These are phyloP conservation scores for Fusarium oligoseptatum DNA, from an alignment of 2,329 filamentous ascomycete species.

Conservation along the genomic window DNA sequence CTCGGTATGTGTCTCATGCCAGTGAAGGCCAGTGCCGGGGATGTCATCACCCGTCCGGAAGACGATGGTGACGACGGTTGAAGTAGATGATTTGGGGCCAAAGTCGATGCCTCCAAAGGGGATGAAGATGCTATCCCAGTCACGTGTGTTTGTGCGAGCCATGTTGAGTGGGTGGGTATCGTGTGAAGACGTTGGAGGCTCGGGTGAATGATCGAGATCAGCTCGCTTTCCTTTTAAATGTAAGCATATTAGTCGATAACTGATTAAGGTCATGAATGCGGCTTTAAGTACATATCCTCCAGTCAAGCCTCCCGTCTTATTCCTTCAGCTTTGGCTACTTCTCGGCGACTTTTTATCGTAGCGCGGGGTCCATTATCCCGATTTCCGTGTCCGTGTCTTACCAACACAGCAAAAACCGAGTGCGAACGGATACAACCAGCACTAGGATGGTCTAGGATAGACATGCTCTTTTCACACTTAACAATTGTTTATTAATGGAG, in stretches of 20 bases:
- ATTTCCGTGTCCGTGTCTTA: constrained; percentile 1
- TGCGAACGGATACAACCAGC: background rate
- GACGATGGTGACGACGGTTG: constrained; percentile 16
- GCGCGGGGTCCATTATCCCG: constrained; percentile 4
- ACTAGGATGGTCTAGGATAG: too few relatives aligned
- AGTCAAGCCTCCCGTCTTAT: background rate
- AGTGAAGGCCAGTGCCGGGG: constrained; percentile 32
- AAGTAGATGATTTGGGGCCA: background rate
- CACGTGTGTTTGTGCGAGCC: constrained; percentile 20
- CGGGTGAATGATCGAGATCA: background rate
- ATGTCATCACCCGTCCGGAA: constrained; percentile 20
- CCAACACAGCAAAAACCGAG: background rate
- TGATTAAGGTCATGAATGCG: background rate
- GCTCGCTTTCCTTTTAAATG: background rate
- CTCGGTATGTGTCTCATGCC: constrained; percentile 36
- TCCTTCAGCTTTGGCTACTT: background rate
- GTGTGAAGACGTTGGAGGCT: background rate
- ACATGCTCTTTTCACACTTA: background rate
- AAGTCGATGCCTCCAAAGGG: constrained; percentile 26
- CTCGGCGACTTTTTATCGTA: constrained; percentile 16
- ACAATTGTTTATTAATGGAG: background rate
- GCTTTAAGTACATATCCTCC: background rate
- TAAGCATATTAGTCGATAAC: background rate
- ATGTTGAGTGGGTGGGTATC: constrained; percentile 2
- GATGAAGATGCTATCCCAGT: constrained; percentile 20